Percentiles rank a stretch among this genome's conserved stretches.
Conservation (phyloP, 2,329 filamentous ascomycete genomes). For the Hypoxylon sp. region DNA sequence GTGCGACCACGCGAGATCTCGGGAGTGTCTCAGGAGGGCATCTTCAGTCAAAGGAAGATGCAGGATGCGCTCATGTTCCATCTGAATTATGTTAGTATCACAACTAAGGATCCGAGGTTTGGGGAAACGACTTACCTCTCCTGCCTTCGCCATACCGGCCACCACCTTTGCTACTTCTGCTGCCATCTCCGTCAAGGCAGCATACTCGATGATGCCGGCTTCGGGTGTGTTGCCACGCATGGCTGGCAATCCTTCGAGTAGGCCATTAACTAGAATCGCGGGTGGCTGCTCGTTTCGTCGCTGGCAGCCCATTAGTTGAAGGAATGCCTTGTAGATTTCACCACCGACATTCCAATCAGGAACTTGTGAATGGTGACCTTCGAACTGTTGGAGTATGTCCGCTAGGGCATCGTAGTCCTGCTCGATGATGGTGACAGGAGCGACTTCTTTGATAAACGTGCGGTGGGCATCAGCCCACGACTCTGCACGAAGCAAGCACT, state of each 20-base stretch:
- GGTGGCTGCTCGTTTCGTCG: slow-evolving; percentile 56
- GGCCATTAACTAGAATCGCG: slow-evolving; percentile 64
- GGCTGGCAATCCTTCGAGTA: slow-evolving; percentile 68
- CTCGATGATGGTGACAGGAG: slow-evolving; percentile 84
- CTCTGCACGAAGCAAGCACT: slow-evolving; percentile 82
- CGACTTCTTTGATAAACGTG: slow-evolving; percentile 83
- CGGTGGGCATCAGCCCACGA: slow-evolving; percentile 85
- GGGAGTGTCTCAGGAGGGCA: slow-evolving; percentile 51
- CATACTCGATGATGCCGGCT: slow-evolving; percentile 51
- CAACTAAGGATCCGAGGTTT: not conserved
- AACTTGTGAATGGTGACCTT: slow-evolving; percentile 70
- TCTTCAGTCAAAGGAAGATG: slow-evolving; percentile 53
- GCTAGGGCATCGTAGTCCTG: slow-evolving; percentile 80
- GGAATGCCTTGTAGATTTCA: slow-evolving; percentile 78
- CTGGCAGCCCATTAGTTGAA: slow-evolving; percentile 62
- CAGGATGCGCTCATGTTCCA: slow-evolving; percentile 51
- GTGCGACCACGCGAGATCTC: slow-evolving; percentile 52
- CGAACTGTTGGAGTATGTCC: slow-evolving; percentile 78
- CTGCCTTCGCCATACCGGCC: slow-evolving; percentile 47
- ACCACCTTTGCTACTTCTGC: slow-evolving; percentile 53
- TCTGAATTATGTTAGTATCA: slow-evolving; percentile 46
- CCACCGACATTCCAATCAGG: slow-evolving; percentile 83
- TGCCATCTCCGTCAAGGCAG: slow-evolving; percentile 53
- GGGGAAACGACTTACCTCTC: slow-evolving; percentile 46
- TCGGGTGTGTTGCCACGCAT: slow-evolving; percentile 60